Percentiles rank a stretch among this genome's conserved stretches.
Evolutionary conservation across 192 early-diverging fungal species (phyloP).

Genomic region (Podila minutissima): DNA sequence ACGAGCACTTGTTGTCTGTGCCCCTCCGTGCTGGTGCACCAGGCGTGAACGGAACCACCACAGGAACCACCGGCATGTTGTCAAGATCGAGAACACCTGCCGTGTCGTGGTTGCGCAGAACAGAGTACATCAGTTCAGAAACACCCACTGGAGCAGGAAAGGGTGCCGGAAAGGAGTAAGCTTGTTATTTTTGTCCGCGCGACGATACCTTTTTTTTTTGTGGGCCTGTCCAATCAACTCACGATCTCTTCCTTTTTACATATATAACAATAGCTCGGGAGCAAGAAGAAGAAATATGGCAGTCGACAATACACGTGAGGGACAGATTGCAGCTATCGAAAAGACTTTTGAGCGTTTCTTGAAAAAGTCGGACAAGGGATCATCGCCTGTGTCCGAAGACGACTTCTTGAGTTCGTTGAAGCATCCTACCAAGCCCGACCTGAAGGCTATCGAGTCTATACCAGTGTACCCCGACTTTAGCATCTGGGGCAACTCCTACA

Average conservation of each 20-base stretch:
- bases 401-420: constrained; percentile 35
- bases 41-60: neutral
- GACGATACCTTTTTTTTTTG: neutral
- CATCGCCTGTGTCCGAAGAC: constrained; percentile 22
- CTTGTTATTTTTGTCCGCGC: neutral
- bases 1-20: constrained; percentile 12
- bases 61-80: constrained; percentile 12
- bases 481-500: constrained; percentile 61
- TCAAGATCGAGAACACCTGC: constrained; percentile 29
- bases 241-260: neutral
- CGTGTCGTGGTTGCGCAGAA: constrained; percentile 65
- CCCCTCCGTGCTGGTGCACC: constrained; percentile 3
- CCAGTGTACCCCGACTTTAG: constrained; percentile 65
- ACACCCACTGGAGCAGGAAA: constrained; percentile 51
- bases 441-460: constrained; percentile 57
- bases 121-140: constrained; percentile 62
- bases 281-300: constrained; percentile 27
- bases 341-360: constrained; percentile 54
- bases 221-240: neutral
- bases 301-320: constrained; percentile 50
- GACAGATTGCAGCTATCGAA: constrained; percentile 57
- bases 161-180: constrained; percentile 42
- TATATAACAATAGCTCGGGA: constrained; percentile 8
- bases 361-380: constrained; percentile 9
- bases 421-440: constrained; percentile 59